These are phyloP conservation scores for Pleurotus tuber-regium DNA, from an alignment of 768 basidiomycete species.

Conservation along the genomic window DNA sequence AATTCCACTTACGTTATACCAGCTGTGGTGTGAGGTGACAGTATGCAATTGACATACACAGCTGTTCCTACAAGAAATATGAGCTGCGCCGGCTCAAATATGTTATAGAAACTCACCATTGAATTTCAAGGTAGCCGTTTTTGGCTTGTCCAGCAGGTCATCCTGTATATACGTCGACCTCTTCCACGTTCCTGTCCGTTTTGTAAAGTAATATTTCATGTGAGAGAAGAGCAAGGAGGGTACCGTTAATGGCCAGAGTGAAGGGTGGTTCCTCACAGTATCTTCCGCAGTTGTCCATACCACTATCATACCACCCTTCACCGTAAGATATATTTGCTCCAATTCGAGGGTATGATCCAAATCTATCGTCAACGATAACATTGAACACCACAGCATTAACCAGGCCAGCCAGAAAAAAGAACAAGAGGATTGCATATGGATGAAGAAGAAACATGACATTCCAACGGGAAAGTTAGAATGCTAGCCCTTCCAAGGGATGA, in stretches of 20 bases:
- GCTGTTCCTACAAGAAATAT: background rate
- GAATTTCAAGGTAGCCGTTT: conserved; percentile 1
- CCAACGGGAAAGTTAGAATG: too few relatives aligned
- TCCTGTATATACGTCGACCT: background rate
- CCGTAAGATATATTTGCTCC: conserved; percentile 4
- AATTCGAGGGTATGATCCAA: background rate
- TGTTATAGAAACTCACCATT: background rate
- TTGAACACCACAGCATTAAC: background rate
- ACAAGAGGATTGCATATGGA: too few relatives aligned
- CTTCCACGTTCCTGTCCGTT: background rate
- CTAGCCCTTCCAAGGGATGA: too few relatives aligned
- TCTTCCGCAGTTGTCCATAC: background rate
- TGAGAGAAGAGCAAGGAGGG: background rate
- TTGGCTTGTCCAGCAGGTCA: background rate
- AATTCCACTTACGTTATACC: background rate
- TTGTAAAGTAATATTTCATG: background rate
- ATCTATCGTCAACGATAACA: conserved; percentile 7
- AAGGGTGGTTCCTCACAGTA: conserved; percentile 4
- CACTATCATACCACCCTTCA: conserved; percentile 1
- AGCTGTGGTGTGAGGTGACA: background rate
- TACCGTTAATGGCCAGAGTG: conserved; percentile 1
- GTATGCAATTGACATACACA: conserved; percentile 9
- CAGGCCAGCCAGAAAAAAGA: background rate
- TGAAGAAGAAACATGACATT: background rate
- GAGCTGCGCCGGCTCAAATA: too few relatives aligned